Evolutionary conservation across 2,329 filamentous ascomycete species (phyloP), one percentile per base, ranked within the genome.

Genomic region (Chalaropsis thielavioides): DNA sequence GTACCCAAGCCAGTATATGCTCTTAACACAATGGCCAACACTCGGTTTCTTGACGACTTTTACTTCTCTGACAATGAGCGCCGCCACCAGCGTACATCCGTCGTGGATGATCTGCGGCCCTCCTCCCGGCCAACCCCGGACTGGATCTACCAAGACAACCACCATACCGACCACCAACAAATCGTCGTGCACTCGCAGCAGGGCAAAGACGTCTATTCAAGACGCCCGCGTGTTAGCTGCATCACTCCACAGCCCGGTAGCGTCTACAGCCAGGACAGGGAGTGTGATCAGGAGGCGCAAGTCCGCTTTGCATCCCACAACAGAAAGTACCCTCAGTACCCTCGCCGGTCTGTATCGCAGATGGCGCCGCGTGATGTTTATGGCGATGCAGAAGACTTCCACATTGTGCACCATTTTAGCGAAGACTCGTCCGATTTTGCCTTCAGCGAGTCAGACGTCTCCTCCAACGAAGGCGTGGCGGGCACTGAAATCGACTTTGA

Each of bases 401-500:
- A 60, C 27, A 44, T 62, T 3, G 35, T 17, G 8, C 49, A 7
- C 22, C 59, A 31, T 15, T 40, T 31, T 15, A 17, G 54, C 13
- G 54, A 65, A 46, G 46, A 61, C 19, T 15, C 61, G 40, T 62
- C 31, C 54, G 62, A 64, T 7, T 49, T 8, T 31, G 13, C 59
- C 6, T 46, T 24, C 5, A 31, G 15, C 35, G 60, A 49, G 38
- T 46, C 22, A 15, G 54, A 61, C 44, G 31, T 44, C 54, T 62
- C 56, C 6, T 59, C 44, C 13, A 60, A 51, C 8, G 35, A 56
- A 15, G 24, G 41, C 35, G 51, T 61, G 24, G 54, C 35, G 7
- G 61, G 58, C 2, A 41, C 40, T 22, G 64, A 63, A 3, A 19
- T 15, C 5, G 38, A 60, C 31, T 43, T 60, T 24, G n/a, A 40